Evolutionary conservation across 129 eudicot genomes (phyloP).

Genomic region (carrot (Daucus carota)): DH1_v3.0 NC_030381.2:26433001-26433500

Average conservation of each 20-base stretch:
- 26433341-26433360: constrained; percentile 15
- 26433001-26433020: too few relatives aligned
- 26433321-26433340: constrained; percentile 8
- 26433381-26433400: constrained; percentile 49
- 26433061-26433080: too few relatives aligned
- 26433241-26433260: not conserved
- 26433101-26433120: too few relatives aligned
- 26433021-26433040: too few relatives aligned
- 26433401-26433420: constrained; percentile 37
- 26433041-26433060: too few relatives aligned
- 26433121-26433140: too few relatives aligned
- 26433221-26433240: not conserved
- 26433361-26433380: constrained; percentile 37
- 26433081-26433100: too few relatives aligned
- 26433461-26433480: constrained; percentile 37
- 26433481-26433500: constrained; percentile 34
- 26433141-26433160: too few relatives aligned
- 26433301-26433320: not conserved
- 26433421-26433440: constrained; percentile 37
- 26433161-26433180: too few relatives aligned
- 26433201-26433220: not conserved
- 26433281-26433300: not conserved
- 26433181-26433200: too few relatives aligned
- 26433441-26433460: constrained; percentile 44
- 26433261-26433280: not conserved